Base-by-base conservation (phyloP, 371 early-diverging fungal genomes). In the Choanephora cucurbitarum region DNA sequence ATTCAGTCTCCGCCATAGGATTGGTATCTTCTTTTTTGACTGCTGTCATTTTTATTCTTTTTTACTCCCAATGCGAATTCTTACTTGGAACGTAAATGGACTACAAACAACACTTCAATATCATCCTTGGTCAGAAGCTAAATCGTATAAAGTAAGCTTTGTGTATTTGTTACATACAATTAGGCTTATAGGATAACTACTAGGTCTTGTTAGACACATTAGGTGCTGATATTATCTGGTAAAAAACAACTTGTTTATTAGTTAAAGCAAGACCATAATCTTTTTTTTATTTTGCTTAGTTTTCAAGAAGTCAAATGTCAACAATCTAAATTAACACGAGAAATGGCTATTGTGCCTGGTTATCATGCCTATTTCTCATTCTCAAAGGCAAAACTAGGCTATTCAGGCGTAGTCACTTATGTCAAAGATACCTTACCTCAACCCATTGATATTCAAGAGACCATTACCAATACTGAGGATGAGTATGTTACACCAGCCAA, bases 231-330 rank as follows among this genome's bases (percentile, higher is more conserved):
- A 88, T 94, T 52, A 75, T 90, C 28, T 94, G 81, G 79, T 61
- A 70, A 57, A 40, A n/a, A n/a, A n/a, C n/a, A n/a, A n/a, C n/a
- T n/a, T n/a, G n/a, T n/a, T n/a, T n/a, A n/a, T n/a, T n/a, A n/a
- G n/a, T n/a, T n/a, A n/a, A n/a, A n/a, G n/a, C n/a, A n/a, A n/a
- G n/a, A n/a, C 17, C 31, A 17, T 17, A 5, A 5, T 28, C 33
- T 28, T 42, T 34, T 42, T 19, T 41, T 48, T 9, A n/a, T 28
- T 7, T 28, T 28, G 7, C 28, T n/a, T 22, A 79, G 79, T 65
- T 62, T 93, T 8, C 95, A 94, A 66, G 95, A 94, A 70, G 81
- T 85, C 48, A 92, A 91, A 72, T 77, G 86, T 37, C 76, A 83
- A 11, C 71, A 87, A 5, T 62, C 76, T 1, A 80, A 80, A 52